Evolutionary conservation across 345 rosid genomes (phyloP).

Genomic region (Syzygium jambos): DNA sequence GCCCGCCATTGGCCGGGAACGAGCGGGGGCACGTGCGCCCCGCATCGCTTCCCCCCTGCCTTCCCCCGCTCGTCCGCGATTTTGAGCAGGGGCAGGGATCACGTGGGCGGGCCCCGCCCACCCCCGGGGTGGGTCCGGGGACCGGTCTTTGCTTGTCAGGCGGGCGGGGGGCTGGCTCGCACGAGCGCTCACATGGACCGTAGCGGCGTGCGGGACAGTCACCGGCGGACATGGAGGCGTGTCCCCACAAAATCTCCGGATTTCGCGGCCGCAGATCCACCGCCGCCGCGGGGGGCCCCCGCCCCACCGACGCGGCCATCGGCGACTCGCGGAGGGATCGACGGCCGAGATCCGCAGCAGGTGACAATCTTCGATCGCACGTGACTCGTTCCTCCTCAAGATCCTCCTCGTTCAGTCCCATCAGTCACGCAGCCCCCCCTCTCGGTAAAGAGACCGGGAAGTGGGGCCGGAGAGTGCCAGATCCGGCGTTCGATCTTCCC

Average conservation of each 20-base stretch:
- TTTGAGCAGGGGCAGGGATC: not conserved
- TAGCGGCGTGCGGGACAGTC: not conserved
- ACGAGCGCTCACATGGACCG: slow-evolving; percentile 64
- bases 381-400: not conserved
- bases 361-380: not conserved
- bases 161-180: not conserved
- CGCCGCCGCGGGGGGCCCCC: slow-evolving; percentile 7
- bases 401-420: not conserved
- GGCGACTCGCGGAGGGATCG: not conserved
- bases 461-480: too few relatives aligned
- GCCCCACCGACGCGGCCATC: not conserved
- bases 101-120: slow-evolving; percentile 44
- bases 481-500: too few relatives aligned
- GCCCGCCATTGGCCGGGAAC: not conserved
- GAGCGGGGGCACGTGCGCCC: slow-evolving; percentile 12
- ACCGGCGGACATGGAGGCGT: slow-evolving; percentile 5
- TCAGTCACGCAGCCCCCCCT: too few relatives aligned
- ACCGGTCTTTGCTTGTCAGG: slow-evolving; percentile 9
- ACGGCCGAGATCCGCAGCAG: slow-evolving; percentile 24
- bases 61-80: too few relatives aligned
- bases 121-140: not conserved
- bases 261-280: slow-evolving; percentile 15
- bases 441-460: too few relatives aligned
- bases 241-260: slow-evolving; percentile 3
- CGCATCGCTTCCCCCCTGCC: not conserved